Evolutionary conservation across 495 filamentous ascomycete species (phyloP).

Genomic region (Penicillium cinerascens): DNA sequence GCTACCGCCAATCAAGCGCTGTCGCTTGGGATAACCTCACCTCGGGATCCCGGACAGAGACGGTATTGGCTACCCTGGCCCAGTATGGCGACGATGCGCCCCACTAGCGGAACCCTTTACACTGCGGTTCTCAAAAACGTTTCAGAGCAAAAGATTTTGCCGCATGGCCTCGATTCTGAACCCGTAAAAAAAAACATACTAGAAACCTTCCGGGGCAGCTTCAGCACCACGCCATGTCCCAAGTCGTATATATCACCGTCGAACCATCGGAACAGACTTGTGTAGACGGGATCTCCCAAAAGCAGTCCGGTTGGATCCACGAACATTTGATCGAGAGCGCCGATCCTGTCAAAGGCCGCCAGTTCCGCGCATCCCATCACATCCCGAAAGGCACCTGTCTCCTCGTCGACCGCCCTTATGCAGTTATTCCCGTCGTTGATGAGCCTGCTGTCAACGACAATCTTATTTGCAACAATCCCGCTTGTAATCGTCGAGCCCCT

Average conservation of each 20-base stretch:
- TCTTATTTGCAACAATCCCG: conserved; percentile 35
- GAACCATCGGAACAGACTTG: conserved; percentile 8
- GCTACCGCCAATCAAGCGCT: conserved; percentile 15
- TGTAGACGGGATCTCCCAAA: conserved; percentile 11
- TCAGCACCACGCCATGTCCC: conserved; percentile 19
- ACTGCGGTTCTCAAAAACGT: background rate
- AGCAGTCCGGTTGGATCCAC: conserved; percentile 31
- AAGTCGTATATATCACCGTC: conserved; percentile 22
- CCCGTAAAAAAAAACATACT: background rate
- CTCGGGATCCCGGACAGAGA: conserved; percentile 8
- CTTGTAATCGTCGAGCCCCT: conserved; percentile 24
- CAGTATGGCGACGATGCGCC: conserved; percentile 11
- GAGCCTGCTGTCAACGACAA: conserved; percentile 17
- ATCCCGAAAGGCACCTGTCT: conserved; percentile 30
- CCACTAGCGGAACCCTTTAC: conserved; percentile 16
- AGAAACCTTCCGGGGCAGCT: background rate
- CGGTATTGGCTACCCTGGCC: conserved; percentile 6
- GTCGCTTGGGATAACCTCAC: conserved; percentile 27
- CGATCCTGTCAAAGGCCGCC: conserved; percentile 35
- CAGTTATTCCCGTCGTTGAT: conserved; percentile 34
- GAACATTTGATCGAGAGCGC: conserved; percentile 29
- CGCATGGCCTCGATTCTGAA: conserved; percentile 1
- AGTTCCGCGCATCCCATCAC: conserved; percentile 26
- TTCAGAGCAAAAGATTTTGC: conserved; percentile 9
- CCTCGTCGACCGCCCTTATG: conserved; percentile 34